These are phyloP conservation scores for Canariomyces notabilis DNA, from an alignment of 2,329 filamentous ascomycete genomes.

Conservation along the genomic window DNA sequence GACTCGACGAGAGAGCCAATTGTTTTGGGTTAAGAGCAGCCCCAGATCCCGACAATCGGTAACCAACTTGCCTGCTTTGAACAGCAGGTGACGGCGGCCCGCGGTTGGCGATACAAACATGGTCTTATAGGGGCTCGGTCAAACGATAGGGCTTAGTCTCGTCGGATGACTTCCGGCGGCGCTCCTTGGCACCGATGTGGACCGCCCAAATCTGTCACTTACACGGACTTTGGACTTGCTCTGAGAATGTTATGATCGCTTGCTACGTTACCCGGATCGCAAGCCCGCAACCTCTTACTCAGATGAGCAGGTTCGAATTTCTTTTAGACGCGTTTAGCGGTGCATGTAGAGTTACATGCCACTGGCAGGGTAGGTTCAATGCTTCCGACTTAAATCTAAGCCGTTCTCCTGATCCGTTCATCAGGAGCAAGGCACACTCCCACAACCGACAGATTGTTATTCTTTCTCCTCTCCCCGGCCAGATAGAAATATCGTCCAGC, in stretches of 20 bases:
- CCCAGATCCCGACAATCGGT: slow-evolving; percentile 4
- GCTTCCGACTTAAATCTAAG: too few relatives aligned
- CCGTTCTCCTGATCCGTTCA: too few relatives aligned
- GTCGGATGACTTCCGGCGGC: slow-evolving; percentile 1
- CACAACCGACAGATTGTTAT: not conserved
- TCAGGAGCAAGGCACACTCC: not conserved
- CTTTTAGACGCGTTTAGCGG: too few relatives aligned
- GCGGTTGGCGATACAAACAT: too few relatives aligned
- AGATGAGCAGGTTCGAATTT: not conserved
- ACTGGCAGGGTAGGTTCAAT: not conserved
- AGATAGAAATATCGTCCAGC: not conserved
- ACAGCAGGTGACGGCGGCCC: too few relatives aligned
- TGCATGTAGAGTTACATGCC: not conserved
- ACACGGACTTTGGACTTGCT: not conserved
- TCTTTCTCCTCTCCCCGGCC: not conserved
- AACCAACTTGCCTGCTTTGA: not conserved
- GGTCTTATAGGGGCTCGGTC: slow-evolving; percentile 16
- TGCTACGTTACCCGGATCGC: not conserved
- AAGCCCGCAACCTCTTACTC: not conserved
- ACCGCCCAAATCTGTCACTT: too few relatives aligned
- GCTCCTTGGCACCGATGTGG: slow-evolving; percentile 3
- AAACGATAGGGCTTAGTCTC: slow-evolving; percentile 21
- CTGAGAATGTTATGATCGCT: not conserved
- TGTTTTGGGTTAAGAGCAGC: not conserved
- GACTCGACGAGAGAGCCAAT: not conserved